These are phyloP conservation scores for Entomortierella chlamydospora DNA, from an alignment of 192 early-diverging fungal genomes.

Conservation along the genomic window DNA sequence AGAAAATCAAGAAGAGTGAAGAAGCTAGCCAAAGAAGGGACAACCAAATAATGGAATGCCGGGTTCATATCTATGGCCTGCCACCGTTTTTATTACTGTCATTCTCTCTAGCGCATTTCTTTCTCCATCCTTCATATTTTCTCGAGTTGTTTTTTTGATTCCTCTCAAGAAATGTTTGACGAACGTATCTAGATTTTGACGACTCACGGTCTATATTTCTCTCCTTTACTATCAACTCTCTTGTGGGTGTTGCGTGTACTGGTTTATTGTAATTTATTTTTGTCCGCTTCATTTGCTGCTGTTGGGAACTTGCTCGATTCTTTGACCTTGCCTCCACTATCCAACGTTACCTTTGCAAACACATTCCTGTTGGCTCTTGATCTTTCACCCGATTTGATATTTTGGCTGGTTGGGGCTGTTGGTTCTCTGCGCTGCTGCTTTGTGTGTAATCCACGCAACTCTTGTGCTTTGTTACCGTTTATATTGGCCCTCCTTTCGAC, in stretches of 20 bases:
- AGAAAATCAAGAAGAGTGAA: constrained; percentile 16
- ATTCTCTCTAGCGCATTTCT: background rate
- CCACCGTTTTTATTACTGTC: too few species aligned
- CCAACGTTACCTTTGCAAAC: constrained; percentile 36
- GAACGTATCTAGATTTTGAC: constrained; percentile 52
- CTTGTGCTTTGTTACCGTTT: constrained; percentile 49
- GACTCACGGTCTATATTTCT: constrained; percentile 53
- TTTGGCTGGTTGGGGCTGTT: constrained; percentile 46
- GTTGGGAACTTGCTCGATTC: constrained; percentile 10
- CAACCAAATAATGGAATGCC: background rate
- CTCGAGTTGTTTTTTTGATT: constrained; percentile 57
- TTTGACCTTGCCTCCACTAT: constrained; percentile 17
- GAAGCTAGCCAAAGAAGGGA: background rate
- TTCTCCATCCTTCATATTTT: constrained; percentile 12
- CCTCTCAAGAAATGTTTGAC: constrained; percentile 53
- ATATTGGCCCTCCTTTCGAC: constrained; percentile 36
- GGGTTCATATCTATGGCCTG: background rate
- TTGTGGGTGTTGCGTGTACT: background rate
- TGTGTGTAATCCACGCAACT: constrained; percentile 31
- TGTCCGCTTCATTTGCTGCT: constrained; percentile 11
- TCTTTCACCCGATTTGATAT: constrained; percentile 13
- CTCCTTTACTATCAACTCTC: constrained; percentile 5
- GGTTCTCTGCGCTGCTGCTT: constrained; percentile 52
- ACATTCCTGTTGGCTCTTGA: constrained; percentile 3
- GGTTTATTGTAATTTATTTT: constrained; percentile 5